A percentile compares a stretch with the other conserved stretches of the same genome.
phyloP scores from a whole-genome alignment of 345 rosid species.

The Murraya koenigii region DNA sequence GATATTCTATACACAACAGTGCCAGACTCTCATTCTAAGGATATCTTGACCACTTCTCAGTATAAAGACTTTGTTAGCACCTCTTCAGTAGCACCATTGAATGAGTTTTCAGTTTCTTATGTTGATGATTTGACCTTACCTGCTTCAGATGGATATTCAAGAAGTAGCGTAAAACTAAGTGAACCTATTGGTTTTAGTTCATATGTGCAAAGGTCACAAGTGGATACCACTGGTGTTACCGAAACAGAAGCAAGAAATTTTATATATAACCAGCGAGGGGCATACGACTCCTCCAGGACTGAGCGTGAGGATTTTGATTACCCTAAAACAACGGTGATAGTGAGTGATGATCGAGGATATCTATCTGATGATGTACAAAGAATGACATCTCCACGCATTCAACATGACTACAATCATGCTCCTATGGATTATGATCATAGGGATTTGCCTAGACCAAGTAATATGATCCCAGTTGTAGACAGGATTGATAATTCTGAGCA shows the following conservation, averaged over 20 bases:
- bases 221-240: constrained; percentile 29
- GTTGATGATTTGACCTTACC: constrained; percentile 31
- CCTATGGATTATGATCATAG: constrained; percentile 27
- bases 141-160: constrained; percentile 34
- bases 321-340: constrained; percentile 26
- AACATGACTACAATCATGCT: constrained; percentile 31
- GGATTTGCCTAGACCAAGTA: constrained; percentile 34
- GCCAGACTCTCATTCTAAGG: constrained; percentile 31
- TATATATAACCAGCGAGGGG: constrained; percentile 20
- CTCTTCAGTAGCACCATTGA: constrained; percentile 35
- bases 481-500: constrained; percentile 32
- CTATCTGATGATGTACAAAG: constrained; percentile 28
- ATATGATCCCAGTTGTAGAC: constrained; percentile 28
- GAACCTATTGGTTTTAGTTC: constrained; percentile 28
- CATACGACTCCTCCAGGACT: constrained; percentile 27
- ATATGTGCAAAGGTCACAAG: constrained; percentile 26
- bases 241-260: constrained; percentile 31
- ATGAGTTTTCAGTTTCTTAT: constrained; percentile 28
- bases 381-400: constrained; percentile 29
- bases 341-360: constrained; percentile 30
- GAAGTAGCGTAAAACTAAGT: constrained; percentile 28
- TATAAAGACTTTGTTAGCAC: constrained; percentile 29
- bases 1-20: constrained; percentile 26
- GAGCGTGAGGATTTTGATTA: constrained; percentile 36
- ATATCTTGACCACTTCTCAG: constrained; percentile 26